Percentiles rank a stretch among this genome's conserved stretches.
phyloP scores from a whole-genome alignment of 345 rosid species.

The Syzygium grande region DNA sequence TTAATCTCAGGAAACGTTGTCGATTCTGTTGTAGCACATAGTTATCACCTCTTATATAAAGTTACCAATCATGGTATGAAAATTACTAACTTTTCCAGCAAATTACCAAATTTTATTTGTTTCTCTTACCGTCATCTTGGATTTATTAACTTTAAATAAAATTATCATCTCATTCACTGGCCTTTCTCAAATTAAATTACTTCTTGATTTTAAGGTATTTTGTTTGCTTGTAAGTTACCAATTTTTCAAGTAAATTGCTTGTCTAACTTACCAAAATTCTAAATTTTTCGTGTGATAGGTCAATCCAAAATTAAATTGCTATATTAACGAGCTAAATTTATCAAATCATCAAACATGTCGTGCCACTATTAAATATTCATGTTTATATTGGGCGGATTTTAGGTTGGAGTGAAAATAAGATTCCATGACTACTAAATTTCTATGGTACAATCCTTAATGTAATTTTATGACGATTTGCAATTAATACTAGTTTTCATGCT shows the following conservation, averaged over 20 bases:
- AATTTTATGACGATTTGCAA: not conserved
- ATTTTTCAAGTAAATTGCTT: not conserved
- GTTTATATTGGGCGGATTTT: not conserved
- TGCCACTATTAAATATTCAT: not conserved
- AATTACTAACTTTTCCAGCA: not conserved
- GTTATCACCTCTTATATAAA: not conserved
- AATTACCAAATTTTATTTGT: not conserved
- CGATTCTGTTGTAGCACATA: not conserved
- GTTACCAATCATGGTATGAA: not conserved
- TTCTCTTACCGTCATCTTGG: not conserved
- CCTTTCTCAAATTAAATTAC: not conserved
- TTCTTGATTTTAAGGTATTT: not conserved
- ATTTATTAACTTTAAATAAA: not conserved
- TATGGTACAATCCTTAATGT: not conserved
- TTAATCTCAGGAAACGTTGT: not conserved
- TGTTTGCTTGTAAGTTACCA: not conserved
- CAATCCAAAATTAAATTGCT: not conserved
- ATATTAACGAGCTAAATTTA: not conserved
- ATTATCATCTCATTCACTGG: not conserved
- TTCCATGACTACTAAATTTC: not conserved
- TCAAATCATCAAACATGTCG: not conserved
- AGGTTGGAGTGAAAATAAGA: not conserved
- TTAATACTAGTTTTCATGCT: not conserved
- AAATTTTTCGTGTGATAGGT: not conserved
- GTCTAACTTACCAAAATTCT: not conserved